Evolutionary conservation across 257 asterid genomes (phyloP).

Genomic region (Pogostemon cablin): DNA sequence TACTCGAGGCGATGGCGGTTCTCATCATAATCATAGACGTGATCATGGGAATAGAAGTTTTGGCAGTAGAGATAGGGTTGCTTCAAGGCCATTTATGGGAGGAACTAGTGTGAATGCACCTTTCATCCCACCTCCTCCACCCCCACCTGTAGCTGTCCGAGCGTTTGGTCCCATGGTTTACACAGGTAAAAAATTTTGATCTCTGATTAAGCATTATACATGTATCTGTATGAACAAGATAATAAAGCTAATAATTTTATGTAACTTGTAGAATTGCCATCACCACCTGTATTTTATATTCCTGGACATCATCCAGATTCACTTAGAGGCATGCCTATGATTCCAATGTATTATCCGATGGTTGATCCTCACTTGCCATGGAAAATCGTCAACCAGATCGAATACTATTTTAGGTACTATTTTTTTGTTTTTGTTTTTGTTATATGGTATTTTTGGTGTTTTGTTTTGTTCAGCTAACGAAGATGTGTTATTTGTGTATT

Average conservation of each 20-base stretch:
- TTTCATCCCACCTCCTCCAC: conserved; percentile 39
- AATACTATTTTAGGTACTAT: conserved; percentile 75
- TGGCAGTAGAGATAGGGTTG: conserved; percentile 59
- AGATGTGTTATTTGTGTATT: not conserved
- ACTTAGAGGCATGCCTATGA: conserved; percentile 52
- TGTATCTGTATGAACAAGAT: not conserved
- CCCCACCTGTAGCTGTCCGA: conserved; percentile 41
- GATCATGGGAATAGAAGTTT: conserved; percentile 61
- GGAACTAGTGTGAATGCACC: conserved; percentile 50
- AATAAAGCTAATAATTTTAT: conserved; percentile 4
- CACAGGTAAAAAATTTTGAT: conserved; percentile 47
- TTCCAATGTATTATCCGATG: conserved; percentile 42
- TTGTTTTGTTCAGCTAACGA: not conserved
- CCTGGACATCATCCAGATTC: conserved; percentile 56
- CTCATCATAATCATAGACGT: conserved; percentile 55
- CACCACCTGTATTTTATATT: conserved; percentile 41
- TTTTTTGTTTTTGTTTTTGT: not conserved
- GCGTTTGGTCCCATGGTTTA: conserved; percentile 52
- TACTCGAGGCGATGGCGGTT: conserved; percentile 55
- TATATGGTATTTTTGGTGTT: not conserved
- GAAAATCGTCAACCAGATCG: conserved; percentile 61
- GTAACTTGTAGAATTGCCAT: conserved; percentile 51
- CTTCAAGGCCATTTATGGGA: conserved; percentile 57
- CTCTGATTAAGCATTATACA: not conserved
- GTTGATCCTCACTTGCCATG: conserved; percentile 57